Evolutionary conservation across 1,284 basidiomycete genomes (phyloP).

Genomic region (Cutaneotrichosporon sp.): DNA sequence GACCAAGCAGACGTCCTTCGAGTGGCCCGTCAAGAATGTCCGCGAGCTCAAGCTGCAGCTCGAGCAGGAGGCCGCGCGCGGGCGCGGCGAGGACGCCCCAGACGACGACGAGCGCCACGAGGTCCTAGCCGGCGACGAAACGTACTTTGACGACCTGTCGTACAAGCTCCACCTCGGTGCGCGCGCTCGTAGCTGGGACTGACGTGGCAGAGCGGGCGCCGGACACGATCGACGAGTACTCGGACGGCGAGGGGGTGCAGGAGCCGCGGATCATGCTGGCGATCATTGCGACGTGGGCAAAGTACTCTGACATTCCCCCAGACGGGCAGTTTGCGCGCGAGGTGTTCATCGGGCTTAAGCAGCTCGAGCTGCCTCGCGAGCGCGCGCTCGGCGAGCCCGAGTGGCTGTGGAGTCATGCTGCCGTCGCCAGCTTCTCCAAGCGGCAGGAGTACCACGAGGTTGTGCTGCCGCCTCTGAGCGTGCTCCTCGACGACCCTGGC

Average conservation of each 20-base stretch:
- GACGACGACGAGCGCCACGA: slow-evolving; percentile 59
- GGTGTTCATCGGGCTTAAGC: slow-evolving; percentile 72
- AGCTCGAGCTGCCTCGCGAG: slow-evolving; percentile 63
- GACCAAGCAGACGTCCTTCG: slow-evolving; percentile 29
- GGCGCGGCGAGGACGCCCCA: slow-evolving; percentile 19
- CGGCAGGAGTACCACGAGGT: slow-evolving; percentile 73
- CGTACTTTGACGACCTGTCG: slow-evolving; percentile 67
- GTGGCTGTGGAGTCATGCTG: slow-evolving; percentile 73
- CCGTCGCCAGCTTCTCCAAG: slow-evolving; percentile 66
- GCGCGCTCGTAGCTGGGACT: slow-evolving; percentile 13
- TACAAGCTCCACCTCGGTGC: slow-evolving; percentile 61
- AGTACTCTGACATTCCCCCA: slow-evolving; percentile 19
- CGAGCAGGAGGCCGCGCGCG: slow-evolving; percentile 20
- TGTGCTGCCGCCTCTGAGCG: slow-evolving; percentile 64
- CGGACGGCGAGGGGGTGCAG: background rate
- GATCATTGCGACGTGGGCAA: slow-evolving; percentile 25
- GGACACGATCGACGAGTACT: background rate
- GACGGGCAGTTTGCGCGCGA: slow-evolving; percentile 60
- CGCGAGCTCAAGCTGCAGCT: slow-evolving; percentile 26
- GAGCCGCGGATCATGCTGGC: slow-evolving; percentile 27
- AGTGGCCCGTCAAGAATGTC: slow-evolving; percentile 32
- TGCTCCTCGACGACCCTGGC: slow-evolving; percentile 62
- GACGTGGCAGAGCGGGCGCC: slow-evolving; percentile 19
- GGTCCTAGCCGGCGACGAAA: slow-evolving; percentile 62
- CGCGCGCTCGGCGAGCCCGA: slow-evolving; percentile 66